Base-by-base conservation (phyloP, 1,284 basidiomycete species). In the Vanrija sp. region DNA sequence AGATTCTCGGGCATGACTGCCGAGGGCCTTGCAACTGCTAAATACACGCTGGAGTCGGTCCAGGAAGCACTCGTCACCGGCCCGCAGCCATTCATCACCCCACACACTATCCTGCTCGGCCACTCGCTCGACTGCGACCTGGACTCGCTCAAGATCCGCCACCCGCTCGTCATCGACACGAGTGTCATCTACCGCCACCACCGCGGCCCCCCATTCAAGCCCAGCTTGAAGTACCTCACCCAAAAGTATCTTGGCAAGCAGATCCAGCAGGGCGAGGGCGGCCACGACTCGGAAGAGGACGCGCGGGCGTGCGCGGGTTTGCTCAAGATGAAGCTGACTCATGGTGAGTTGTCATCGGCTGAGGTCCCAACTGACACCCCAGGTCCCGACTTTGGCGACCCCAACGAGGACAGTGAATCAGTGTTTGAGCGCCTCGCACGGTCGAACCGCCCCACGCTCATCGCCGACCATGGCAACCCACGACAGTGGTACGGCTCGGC, bases 41-140 rank as follows among this genome's bases (percentile, higher is more conserved):
- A 83, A 0, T 88, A 88, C 0, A 87, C 86, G 0, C 82, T 92
- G 16, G 73, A 82, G 1, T 79, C 89, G 57, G 86, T 93, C 3
- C 93, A 95, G 72, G 65, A 78, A 0, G 81, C 85, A 41, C 72
- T 93, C 20, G 73, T 90, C 47, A 73, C 75, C 10, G 75, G 84
- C 16, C 75, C 59, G 69, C 82, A 61, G 19, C 62, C 67, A 9
- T 52, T 77, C 49, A 78, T 77, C 59, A 80, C 79, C 2, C 82
- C 84, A 0, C 85, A 85, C 0, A 89, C 90, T 2, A 87, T 94
- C 64, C 84, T 96, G 16, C 78, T 96, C n/a, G 93, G 93, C 0
- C 93, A 96, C 71, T 94, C 90, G 3, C 83, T 96, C 45, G 92
- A 95, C 76, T 92, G 87, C 25, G 92, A 96, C 69, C 80, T 96